Base-by-base conservation (phyloP, 129 eudicot species). In the Logfia minima region DNA sequence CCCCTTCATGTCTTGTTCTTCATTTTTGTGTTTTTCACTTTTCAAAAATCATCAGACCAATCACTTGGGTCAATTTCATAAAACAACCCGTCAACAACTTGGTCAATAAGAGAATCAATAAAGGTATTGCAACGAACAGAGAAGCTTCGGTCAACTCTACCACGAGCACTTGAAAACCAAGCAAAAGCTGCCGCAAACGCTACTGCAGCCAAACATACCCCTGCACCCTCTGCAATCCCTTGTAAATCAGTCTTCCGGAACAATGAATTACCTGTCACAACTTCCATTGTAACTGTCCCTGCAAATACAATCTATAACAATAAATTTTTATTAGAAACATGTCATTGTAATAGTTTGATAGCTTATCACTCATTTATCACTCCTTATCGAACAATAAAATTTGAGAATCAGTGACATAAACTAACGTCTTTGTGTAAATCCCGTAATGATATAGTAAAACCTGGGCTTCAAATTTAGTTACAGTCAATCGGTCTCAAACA, bases 91-190 rank as follows among this genome's bases (percentile, higher is more conserved):
- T 94, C 97, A 21, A 94, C 72, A 35, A 94, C 89, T 72, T 91
- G 90, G 65, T 94, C 97, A 13, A 94, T 89, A 31, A 94, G 89
- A 1, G 96, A 76, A 60, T 94, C 97, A 14, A 94, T 91, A 86
- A 94, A 89, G 17, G 93, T 71, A 80, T 87, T 94, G 83, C 97
- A 86, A 24, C 92, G 75, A 48, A 86, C 22, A 21, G 89, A 78
- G 68, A 94, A 89, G 74, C 89, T 90, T 2, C 84, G 76, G 8
- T 96, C 93, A 3, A 94, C 98, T 63, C 79, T 73, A 68, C 59
- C 86, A 17, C 98, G 90, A 22, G 90, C 90, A 75, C 92, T 85
- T 3, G 98, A 86, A 43, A 88, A 84, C 87, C 87, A 94, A 60
- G 98, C 94, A 29, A 94, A 91, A 67, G 81, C 31, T 2, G 98